Conservation (phyloP, 352 stramenopile species). For the Globisporangium yorkense region DNA sequence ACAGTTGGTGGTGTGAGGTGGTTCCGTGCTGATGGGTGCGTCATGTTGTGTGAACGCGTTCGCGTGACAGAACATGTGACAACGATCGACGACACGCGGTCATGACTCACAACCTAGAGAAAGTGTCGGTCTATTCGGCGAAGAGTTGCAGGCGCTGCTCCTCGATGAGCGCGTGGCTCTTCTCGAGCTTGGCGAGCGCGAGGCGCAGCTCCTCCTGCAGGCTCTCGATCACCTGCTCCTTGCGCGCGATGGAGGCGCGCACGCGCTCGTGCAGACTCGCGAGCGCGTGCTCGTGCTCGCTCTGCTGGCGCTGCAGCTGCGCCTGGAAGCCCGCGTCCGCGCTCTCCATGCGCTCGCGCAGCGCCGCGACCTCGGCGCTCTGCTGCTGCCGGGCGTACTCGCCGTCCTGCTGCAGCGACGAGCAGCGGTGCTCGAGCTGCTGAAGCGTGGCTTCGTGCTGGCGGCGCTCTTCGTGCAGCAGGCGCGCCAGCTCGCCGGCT, state of each 20-base stretch:
- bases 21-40: too few species aligned
- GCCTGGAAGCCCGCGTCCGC: conserved; percentile 34
- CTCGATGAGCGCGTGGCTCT: conserved; percentile 67
- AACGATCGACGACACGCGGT: too few species aligned
- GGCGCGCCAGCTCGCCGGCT: conserved; percentile 35
- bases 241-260: conserved; percentile 53
- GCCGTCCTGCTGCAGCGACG: conserved; percentile 30
- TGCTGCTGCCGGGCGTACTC: conserved; percentile 40
- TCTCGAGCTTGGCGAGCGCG: conserved; percentile 68
- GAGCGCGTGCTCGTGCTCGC: conserved; percentile 55
- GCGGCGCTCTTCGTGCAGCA: conserved; percentile 56
- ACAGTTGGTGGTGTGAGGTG: too few species aligned
- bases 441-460: conserved; percentile 33
- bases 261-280: conserved; percentile 63
- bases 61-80: too few species aligned
- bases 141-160: conserved; percentile 72
- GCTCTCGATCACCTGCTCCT: conserved; percentile 58
- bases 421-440: conserved; percentile 42
- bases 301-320: conserved; percentile 34
- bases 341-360: conserved; percentile 39
- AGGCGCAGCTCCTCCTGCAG: conserved; percentile 67
- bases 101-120: too few species aligned
- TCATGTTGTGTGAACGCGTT: too few species aligned
- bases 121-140: conserved; percentile 19
- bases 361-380: conserved; percentile 26